These are phyloP conservation scores for Uncinocarpus reesii DNA, from an alignment of 2,329 filamentous ascomycete species.

Conservation along the genomic window DNA sequence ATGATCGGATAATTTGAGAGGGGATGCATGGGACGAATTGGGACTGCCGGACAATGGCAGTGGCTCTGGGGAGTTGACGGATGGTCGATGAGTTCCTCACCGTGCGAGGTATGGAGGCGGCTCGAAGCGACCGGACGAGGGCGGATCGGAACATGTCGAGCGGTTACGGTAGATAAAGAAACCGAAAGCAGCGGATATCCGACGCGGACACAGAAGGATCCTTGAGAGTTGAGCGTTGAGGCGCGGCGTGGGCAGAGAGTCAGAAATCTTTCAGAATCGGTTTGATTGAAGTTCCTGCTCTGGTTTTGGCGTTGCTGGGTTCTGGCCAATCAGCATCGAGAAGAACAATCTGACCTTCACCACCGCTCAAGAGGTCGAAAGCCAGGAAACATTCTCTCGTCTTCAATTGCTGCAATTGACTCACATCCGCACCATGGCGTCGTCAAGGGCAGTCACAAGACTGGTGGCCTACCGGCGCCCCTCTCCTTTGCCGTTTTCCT, in stretches of 20 bases:
- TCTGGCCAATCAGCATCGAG: slow-evolving; percentile 14
- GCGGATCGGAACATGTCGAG: slow-evolving; percentile 79
- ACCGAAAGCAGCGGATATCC: background rate
- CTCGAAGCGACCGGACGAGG: slow-evolving; percentile 64
- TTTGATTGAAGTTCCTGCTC: slow-evolving; percentile 6
- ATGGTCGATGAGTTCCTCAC: slow-evolving; percentile 46
- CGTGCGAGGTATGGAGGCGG: slow-evolving; percentile 41
- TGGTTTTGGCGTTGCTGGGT: background rate
- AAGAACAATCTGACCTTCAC: slow-evolving; percentile 14
- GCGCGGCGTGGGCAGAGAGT: background rate
- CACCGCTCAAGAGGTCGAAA: background rate
- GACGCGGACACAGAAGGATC: background rate
- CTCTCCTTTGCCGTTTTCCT: slow-evolving; percentile 20
- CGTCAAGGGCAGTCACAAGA: slow-evolving; percentile 36
- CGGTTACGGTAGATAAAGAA: background rate
- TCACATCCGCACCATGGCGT: slow-evolving; percentile 31
- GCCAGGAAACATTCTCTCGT: background rate
- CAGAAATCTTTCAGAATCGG: slow-evolving; percentile 5
- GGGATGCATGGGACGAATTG: slow-evolving; percentile 52
- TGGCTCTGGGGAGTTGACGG: slow-evolving; percentile 47
- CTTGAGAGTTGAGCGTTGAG: background rate
- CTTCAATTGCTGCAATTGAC: slow-evolving; percentile 8
- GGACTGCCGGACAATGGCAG: slow-evolving; percentile 52
- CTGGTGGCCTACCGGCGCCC: slow-evolving; percentile 35
- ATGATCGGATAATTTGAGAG: slow-evolving; percentile 66